A percentile compares a stretch with the other conserved stretches of the same genome.
These are phyloP conservation scores for Aspergillus eucalypticola DNA, from an alignment of 2,329 filamentous ascomycete species.

Conservation along the genomic window DNA sequence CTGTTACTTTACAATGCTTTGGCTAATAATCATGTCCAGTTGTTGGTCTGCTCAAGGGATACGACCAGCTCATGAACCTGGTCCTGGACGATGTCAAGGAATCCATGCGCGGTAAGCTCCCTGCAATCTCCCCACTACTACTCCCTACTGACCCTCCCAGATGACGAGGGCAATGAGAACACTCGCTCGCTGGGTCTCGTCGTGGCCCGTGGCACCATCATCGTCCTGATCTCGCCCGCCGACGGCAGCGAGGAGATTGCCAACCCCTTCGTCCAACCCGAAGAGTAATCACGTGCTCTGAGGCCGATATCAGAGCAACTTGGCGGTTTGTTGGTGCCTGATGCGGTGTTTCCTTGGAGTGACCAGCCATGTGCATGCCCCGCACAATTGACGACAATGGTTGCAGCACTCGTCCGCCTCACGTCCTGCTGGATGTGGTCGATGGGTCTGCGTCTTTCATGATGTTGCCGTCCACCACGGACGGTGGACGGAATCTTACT, in stretches of 20 bases:
- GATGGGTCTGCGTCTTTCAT: not conserved
- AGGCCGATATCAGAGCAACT: no score
- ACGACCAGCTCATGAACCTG: constrained; percentile 96
- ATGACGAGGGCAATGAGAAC: constrained; percentile 88
- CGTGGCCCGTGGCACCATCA: constrained; percentile 85
- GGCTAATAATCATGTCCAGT: constrained; percentile 54
- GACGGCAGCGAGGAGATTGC: constrained; percentile 95
- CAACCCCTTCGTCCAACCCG: constrained; percentile 82
- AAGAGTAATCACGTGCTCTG: constrained; percentile 53
- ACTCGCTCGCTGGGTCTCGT: constrained; percentile 80
- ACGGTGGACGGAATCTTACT: not conserved
- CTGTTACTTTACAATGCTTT: not conserved
- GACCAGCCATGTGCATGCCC: not conserved
- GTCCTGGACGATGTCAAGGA: constrained; percentile 95
- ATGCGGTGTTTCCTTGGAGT: not conserved
- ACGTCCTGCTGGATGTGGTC: not conserved
- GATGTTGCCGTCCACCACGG: not conserved
- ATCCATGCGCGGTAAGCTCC: constrained; percentile 71
- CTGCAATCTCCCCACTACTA: not conserved
- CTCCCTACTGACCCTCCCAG: constrained; percentile 50
- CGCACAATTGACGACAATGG: not conserved
- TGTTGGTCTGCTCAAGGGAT: constrained; percentile 86
- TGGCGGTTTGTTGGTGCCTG: no score
- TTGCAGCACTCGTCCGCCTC: not conserved
- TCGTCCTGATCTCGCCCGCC: constrained; percentile 88